Evolutionary conservation across 768 basidiomycete species (phyloP), one percentile per base, ranked within the genome.

Genomic region (Rhizopogon rudus): DNA sequence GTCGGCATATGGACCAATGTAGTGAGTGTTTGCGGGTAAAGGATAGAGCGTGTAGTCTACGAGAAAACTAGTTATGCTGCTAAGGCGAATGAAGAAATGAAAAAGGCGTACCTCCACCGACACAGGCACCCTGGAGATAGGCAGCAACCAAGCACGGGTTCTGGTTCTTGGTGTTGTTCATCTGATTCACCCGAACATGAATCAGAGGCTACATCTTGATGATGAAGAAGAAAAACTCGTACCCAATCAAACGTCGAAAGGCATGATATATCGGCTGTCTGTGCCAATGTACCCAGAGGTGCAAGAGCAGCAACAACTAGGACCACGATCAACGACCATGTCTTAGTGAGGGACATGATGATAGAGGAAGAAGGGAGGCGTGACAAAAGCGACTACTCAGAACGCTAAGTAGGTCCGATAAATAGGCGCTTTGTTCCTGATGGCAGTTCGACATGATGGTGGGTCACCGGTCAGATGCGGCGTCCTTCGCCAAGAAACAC

Each of bases 121-220:
- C 72, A 46, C 80, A 82, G 0, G 71, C 71, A 20, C 75, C 69
- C 40, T 77, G 61, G 1, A 81, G 63, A 40, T 73, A 74, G 2
- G 79, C 73, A 13, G 78, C 67, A 20, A 82, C 65, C 14, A 71
- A 44, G 58, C 80, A 82, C 20, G 80, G 78, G n/a, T 66, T 77
- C 56, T 81, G 74, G 43, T 65, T 65, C 49, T 72, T 70, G 22
- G 77, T 78, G 54, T 83, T 83, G 46, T 48, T 12, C 68, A 71
- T 68, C 68, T 69, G 13, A 31, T 51, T 14, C 6, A 28, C 17
- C 45, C 45, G 20, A 22, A 35, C 44, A 54, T 20, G 42, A 16
- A 41, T 12, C 13, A 58, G 40, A 58, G n/a, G 16, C 12, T 12
- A 14, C 49, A 51, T 40, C 43, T 33, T 52, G 22, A 22, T 17